These are phyloP conservation scores for Macrophomina tecta DNA, from an alignment of 2,329 filamentous ascomycete species.

Conservation along the genomic window DNA sequence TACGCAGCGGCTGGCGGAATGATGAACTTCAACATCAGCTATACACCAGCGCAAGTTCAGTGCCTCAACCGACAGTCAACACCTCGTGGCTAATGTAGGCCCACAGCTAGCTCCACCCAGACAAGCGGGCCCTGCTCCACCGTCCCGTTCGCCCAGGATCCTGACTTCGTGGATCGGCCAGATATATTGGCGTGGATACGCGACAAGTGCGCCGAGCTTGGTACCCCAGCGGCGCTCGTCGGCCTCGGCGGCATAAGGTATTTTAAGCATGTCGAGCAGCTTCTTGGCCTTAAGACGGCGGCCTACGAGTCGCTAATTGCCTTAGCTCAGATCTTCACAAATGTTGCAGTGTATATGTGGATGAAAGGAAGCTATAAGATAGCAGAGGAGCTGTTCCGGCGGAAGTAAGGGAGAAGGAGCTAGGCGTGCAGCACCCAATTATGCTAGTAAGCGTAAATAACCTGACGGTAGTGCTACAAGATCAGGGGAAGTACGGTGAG, in stretches of 20 bases:
- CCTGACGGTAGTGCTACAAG: no score
- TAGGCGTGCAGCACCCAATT: no score
- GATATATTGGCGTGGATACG: not conserved
- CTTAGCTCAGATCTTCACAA: not conserved
- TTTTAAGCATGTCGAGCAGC: slow-evolving; percentile 34
- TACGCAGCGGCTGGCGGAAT: no score
- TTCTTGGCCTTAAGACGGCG: not conserved
- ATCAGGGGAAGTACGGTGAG: not conserved
- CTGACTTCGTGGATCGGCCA: not conserved
- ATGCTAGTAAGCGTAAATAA: no score
- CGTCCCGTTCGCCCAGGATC: not conserved
- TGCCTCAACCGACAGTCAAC: no score
- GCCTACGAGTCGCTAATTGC: not conserved
- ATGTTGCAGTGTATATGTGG: not conserved
- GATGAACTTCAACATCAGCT: no score
- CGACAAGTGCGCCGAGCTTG: not conserved
- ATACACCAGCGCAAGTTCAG: no score
- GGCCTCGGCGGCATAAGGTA: not conserved
- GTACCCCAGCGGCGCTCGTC: not conserved
- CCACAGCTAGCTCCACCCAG: not conserved
- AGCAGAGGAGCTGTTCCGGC: not conserved
- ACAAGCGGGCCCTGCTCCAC: not conserved
- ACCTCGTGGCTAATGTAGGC: not conserved
- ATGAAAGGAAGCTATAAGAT: not conserved
- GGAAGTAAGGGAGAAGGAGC: no score